Base-by-base conservation (phyloP, 495 filamentous ascomycete species). In the Penicillium waksmanii region DNA sequence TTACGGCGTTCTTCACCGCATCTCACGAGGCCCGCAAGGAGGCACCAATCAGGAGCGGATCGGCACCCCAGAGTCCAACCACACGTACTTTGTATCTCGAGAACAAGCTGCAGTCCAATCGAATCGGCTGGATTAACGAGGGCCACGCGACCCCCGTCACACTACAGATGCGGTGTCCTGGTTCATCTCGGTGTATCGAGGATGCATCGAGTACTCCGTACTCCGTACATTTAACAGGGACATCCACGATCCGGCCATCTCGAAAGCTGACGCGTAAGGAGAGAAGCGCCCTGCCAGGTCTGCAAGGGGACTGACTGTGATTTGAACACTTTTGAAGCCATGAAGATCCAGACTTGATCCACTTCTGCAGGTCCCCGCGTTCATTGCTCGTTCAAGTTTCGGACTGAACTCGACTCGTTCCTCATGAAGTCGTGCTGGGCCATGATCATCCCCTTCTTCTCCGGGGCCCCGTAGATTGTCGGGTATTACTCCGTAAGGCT, bases 281-380 rank as follows among this genome's bases (percentile, higher is more conserved):
- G 17, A 27, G 35, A 34, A 40, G 2, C 11, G 53, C 35, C 27
- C 27, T 31, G 27, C 27, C 7, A 31, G 27, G 27, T 31, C 66
- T 67, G 66, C 64, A 69, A 69, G 66, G 66, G 66, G 64, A 64
- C 36, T 21, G 5, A 42, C 35, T 67, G 17, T 58, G 64, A 67
- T 67, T 65, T 63, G 64, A 61, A 59, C 44, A 48, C 52, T 42
- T 15, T 13, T 43, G 8, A 38, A 42, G 33, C 56, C 58, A 53
- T 65, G 51, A 57, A 38, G 42, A 44, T 44, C 21, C 46, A 27
- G 19, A 13, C 46, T 27, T 12, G 46, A 25, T 27, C 27, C 31
- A 48, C 52, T 51, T 21, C 56, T 67, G 64, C 60, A 65, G 65
- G 58, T 63, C 56, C 61, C 58, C 50, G 44, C 42, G 13, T n/a